Evolutionary conservation across 192 early-diverging fungal genomes (phyloP), one percentile per base, ranked within the genome.

Genomic region (Umbelopsis isabellina): DNA sequence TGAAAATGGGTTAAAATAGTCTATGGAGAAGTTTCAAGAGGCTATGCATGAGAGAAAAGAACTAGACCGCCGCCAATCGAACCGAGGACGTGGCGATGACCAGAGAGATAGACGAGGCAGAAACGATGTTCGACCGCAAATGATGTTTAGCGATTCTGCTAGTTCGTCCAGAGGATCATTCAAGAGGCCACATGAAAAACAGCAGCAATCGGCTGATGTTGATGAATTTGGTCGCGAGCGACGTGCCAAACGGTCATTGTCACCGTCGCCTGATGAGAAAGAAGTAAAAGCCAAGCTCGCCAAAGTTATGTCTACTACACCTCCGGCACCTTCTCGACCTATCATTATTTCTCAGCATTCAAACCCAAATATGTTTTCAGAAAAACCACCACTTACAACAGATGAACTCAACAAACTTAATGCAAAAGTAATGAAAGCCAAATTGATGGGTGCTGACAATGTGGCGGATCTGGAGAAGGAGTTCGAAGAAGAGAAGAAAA

Each of bases 391-490:
- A 1, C 67, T 92, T 2, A 70, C 85, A 0, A 71, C 76, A 30
- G 87, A 87, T 53, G 88, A 97, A 55, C 79, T 98, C 18, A 98
- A 98, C 84, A 95, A 91, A 66, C 79, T 98, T 47, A 86, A 90
- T 35, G 87, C 95, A 2, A 87, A 91, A 45, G 85, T 93, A 49
- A 72, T 98, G 18, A 92, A 94, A 51, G 95, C 95, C 5, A 87
- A 82, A 46, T 72, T 98, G 58, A 85, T 88, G 80, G 90, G 89
- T 30, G 67, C 79, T 3, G 82, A 86, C 1, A 83, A 95, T 46
- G 76, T 82, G 3, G 81, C 80, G 6, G 80, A 82, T 18, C 77
- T 97, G 2, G 92, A 97, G 68, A 79, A 80, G 47, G 83, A 94
- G 68, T 93, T 92, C 20, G 85, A 91, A 41, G 74, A 78, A 15